Evolutionary conservation across 2,329 filamentous ascomycete genomes (phyloP), one percentile per base, ranked within the genome.

Genomic region (Alternaria burnsii): DNA sequence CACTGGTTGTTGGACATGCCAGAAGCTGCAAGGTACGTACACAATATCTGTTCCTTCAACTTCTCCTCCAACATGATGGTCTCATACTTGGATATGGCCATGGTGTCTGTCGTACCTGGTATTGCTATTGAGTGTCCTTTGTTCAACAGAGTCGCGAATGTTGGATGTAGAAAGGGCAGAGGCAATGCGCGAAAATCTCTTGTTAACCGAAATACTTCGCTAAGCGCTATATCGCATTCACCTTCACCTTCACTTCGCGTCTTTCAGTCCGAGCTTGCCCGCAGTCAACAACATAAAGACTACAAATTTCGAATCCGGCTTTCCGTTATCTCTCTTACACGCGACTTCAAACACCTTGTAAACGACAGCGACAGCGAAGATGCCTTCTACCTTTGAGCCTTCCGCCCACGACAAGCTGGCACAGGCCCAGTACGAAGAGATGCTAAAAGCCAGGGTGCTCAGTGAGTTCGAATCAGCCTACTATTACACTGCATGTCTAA

Each of bases 261-360:
- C 36, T 18, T 38, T 0, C 8, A 38, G 36, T 38, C 1, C 7
- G 7, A 38, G 36, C 36, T 38, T 38, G 4, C 32, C 0, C 32
- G 2, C 32, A 34, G 0, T 30, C 10, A 30, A 11, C 4, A 11
- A 30, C 0, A 30, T 0, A 30, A 30, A 30, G 24, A 30, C 28
- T 5, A 9, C 28, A 30, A 30, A 30, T 30, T 0, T 11, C 0
- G 10, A 30, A 0, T 11, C 1, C 28, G 10, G 0, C 10, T 30
- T 9, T 4, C 9, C 4, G n/a, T 0, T 1, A 30, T 30, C 28
- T 30, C 10, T 1, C 28, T 30, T 1, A 30, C 0, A 30, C 28
- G 0, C 10, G 9, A 30, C 28, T 1, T 30, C 28, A 11, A 30
- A 11, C 28, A 11, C 1, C 3, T 11, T 30, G 3, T 30, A 10